Conservation (phyloP, 805 yeast species). For the Hanseniaspora occidentalis region DNA sequence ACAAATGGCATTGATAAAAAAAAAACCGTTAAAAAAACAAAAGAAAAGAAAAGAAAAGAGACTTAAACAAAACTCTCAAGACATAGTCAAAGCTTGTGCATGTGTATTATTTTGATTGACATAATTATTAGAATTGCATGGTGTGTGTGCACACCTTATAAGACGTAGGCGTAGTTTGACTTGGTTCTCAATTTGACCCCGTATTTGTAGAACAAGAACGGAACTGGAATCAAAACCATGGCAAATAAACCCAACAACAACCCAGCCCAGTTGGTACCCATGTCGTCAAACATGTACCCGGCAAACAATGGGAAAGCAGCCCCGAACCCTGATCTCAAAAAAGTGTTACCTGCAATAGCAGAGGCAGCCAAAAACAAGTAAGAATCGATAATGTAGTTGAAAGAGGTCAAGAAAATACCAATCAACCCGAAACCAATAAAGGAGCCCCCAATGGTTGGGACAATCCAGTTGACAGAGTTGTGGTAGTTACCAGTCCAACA, state of each 20-base stretch:
- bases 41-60: too few relatives aligned
- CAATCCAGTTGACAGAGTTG: constrained; percentile 63
- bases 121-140: too few relatives aligned
- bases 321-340: constrained; percentile 56
- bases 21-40: too few relatives aligned
- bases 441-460: constrained; percentile 56
- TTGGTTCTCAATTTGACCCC: constrained; percentile 44
- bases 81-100: too few relatives aligned
- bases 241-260: constrained; percentile 54
- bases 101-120: too few relatives aligned
- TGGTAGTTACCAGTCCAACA: constrained; percentile 79
- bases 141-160: too few relatives aligned
- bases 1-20: too few relatives aligned
- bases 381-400: constrained; percentile 63
- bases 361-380: constrained; percentile 66
- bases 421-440: constrained; percentile 59
- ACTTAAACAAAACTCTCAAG: too few relatives aligned
- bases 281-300: constrained; percentile 49
- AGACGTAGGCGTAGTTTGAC: constrained; percentile 44
- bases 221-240: constrained; percentile 48
- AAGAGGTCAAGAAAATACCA: constrained; percentile 52
- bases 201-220: constrained; percentile 47
- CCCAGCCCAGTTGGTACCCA: constrained; percentile 76
- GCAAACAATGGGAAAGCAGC: constrained; percentile 67
- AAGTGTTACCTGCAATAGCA: constrained; percentile 62